These are phyloP conservation scores for Venturiaceae sp. DNA, from an alignment of 2,329 filamentous ascomycete genomes.

Conservation along the genomic window DNA sequence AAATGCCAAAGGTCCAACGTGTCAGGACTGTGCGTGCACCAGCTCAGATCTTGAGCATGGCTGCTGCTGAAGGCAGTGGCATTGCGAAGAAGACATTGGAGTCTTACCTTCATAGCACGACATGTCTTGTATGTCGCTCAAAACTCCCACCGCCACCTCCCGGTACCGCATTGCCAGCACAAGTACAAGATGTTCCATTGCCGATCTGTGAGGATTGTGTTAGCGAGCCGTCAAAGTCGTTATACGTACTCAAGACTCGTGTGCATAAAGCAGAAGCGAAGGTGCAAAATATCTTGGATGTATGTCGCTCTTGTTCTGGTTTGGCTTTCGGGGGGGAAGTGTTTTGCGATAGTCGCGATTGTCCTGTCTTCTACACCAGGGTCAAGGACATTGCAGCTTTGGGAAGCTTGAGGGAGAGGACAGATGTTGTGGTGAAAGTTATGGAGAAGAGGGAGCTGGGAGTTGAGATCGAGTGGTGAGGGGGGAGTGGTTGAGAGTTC, in stretches of 20 bases:
- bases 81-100: slow-evolving; percentile 67
- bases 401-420: slow-evolving; percentile 25
- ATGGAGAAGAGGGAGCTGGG: slow-evolving; percentile 27
- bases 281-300: slow-evolving; percentile 51
- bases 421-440: slow-evolving; percentile 31
- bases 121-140: slow-evolving; percentile 66
- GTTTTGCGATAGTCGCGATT: slow-evolving; percentile 84
- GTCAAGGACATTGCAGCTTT: slow-evolving; percentile 49
- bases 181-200: slow-evolving; percentile 11
- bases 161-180: slow-evolving; percentile 8
- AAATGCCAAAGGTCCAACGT: slow-evolving; percentile 86
- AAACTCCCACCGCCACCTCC: slow-evolving; percentile 39
- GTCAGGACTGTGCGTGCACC: slow-evolving; percentile 51
- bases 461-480: too few species aligned
- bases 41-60: slow-evolving; percentile 12
- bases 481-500: too few species aligned
- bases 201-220: slow-evolving; percentile 53
- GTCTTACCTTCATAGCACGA: slow-evolving; percentile 75
- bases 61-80: slow-evolving; percentile 15
- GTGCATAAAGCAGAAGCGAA: slow-evolving; percentile 55
- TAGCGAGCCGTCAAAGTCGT: slow-evolving; percentile 44
- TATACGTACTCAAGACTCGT: slow-evolving; percentile 54
- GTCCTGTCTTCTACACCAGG: slow-evolving; percentile 80
- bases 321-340: slow-evolving; percentile 66
- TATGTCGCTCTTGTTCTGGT: slow-evolving; percentile 75